Evolutionary conservation across 2,329 filamentous ascomycete species (phyloP), one percentile per base, ranked within the genome.

Genomic region (Lachnellula suecica): DNA sequence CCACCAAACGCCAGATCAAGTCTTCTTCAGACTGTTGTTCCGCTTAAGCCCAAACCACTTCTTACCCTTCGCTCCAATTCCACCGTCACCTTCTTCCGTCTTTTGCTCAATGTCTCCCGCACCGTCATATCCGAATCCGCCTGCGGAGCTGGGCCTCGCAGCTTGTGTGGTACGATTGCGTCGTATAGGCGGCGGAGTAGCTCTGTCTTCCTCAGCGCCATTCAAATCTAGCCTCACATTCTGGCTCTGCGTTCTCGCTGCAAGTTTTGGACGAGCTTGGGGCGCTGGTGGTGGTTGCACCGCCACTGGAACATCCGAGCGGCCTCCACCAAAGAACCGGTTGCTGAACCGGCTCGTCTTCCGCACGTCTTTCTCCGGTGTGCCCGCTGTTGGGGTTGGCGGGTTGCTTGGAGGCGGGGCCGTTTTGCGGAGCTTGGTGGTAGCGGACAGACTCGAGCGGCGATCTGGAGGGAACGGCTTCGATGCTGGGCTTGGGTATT

Each of bases 141-240:
- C 57, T 2, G 54, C 57, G n/a, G 54, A 62, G 6, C 23, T 56
- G 8, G 61, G 61, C 44, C 60, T 50, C 5, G 54, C 50, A 37
- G 23, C 22, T 20, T 49, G 54, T 9, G 41, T 48, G 13, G 44
- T 42, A 29, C 59, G 55, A 24, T 49, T 55, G 2, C 60, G 55
- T 38, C 47, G 50, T 23, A 67, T 66, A 4, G 64, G 64, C 1
- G 64, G 64, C 4, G 64, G 64, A 1, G 63, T 67, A 3, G 64
- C 62, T 37, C 64, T 54, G 4, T 50, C 42, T 8, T 60, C 50
- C 4, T 43, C 40, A n/a, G 22, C 13, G 15, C 13, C n/a, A 27
- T 17, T 37, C 34, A 22, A 20, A n/a, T 40, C 20, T 19, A 19
- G 19, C 17, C 56, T 42, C 15, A 51, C 50, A 20, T 23, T n/a